These are phyloP conservation scores for Fraxinus pennsylvanica DNA, from an alignment of 257 asterid genomes.

Conservation along the genomic window DNA sequence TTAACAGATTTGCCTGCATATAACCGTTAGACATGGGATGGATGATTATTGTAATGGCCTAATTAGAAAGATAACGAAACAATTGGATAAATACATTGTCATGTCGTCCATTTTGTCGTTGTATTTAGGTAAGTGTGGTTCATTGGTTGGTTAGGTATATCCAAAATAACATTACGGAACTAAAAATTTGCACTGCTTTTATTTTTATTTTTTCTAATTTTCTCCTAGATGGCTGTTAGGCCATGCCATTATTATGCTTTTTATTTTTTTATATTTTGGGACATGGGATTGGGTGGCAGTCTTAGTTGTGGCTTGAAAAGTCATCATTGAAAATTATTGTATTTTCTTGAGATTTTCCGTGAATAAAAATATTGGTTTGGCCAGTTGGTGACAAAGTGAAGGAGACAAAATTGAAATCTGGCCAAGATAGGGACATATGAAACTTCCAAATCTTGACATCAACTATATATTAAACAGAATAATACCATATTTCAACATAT, in stretches of 20 bases:
- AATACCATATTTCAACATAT: not conserved
- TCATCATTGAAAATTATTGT: not conserved
- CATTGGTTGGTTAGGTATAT: no score
- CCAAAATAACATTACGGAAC: no score
- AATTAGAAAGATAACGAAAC: no score
- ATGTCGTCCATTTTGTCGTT: no score
- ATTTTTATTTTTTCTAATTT: no score
- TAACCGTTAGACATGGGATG: no score
- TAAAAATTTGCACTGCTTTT: no score
- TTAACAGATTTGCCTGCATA: no score
- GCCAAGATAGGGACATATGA: not conserved
- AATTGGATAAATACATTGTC: no score
- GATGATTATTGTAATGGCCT: no score
- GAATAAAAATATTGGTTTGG: not conserved
- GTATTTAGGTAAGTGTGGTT: no score
- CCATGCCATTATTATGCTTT: not conserved
- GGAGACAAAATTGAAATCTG: not conserved
- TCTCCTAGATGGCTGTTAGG: not conserved
- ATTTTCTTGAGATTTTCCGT: not conserved
- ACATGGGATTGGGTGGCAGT: not conserved
- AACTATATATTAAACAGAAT: not conserved
- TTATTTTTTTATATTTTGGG: not conserved
- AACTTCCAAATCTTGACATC: not conserved
- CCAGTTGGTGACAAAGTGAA: not conserved
- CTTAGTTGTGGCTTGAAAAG: not conserved